Evolutionary conservation across 164 flowering plant genomes (phyloP).

Genomic region (Aristolochia contorta): DNA sequence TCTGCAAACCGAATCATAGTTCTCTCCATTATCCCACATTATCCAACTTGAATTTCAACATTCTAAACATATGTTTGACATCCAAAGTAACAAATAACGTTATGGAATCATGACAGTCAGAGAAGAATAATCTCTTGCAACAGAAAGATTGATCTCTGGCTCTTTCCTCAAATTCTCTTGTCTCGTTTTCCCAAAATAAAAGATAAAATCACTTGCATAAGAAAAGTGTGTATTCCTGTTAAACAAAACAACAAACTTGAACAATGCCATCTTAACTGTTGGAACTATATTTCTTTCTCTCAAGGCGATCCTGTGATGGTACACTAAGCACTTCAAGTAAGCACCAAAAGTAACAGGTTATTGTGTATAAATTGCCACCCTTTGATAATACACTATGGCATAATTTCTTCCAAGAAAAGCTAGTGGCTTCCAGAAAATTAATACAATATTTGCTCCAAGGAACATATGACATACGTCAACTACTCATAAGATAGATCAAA

Average conservation of each 20-base stretch:
- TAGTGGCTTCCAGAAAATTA: background rate
- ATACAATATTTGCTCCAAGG: background rate
- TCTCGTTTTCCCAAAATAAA: too few species aligned
- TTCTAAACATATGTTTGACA: background rate
- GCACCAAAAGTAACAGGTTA: background rate
- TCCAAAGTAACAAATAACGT: background rate
- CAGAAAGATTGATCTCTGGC: background rate
- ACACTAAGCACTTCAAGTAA: background rate
- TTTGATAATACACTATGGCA: background rate
- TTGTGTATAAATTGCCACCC: background rate
- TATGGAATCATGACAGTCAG: background rate
- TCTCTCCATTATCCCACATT: background rate
- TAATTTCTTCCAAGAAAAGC: background rate
- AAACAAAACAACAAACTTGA: too few species aligned
- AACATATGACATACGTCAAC: background rate
- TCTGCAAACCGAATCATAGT: background rate
- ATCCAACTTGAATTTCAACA: background rate
- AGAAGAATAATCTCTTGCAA: background rate
- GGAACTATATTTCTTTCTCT: too few species aligned
- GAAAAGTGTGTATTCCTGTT: too few species aligned
- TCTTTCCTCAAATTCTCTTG: too few species aligned
- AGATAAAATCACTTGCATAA: background rate
- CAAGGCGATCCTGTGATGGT: background rate
- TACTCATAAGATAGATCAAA: background rate
- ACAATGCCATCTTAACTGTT: too few species aligned